These are phyloP conservation scores for Dillenia suffruticosa DNA, from an alignment of 164 flowering plant species.

Conservation along the genomic window DNA sequence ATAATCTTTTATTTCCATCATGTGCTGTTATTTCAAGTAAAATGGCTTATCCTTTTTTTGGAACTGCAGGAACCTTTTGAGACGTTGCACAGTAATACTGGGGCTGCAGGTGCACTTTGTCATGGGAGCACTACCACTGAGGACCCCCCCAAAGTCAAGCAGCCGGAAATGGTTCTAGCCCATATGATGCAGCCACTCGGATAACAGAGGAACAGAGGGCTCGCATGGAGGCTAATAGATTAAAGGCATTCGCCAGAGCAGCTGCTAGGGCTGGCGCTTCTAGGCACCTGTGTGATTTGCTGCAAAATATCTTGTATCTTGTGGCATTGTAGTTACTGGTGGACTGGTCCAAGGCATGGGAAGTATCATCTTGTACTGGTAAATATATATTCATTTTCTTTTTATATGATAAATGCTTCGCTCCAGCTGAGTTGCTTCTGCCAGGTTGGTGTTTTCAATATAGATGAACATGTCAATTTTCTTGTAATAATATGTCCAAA, in stretches of 20 bases:
- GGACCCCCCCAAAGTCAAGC: constrained; percentile 13
- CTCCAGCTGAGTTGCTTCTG: too few species aligned
- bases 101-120: constrained; percentile 9
- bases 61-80: constrained; percentile 31
- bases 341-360: too few species aligned
- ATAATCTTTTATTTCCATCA: too few species aligned
- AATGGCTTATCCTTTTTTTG: neutral
- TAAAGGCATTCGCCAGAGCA: constrained; percentile 70
- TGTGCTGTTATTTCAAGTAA: too few species aligned
- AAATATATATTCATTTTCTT: too few species aligned
- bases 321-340: too few species aligned
- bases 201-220: constrained; percentile 56
- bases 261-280: constrained; percentile 33
- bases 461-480: too few species aligned
- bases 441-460: too few species aligned
- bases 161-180: constrained; percentile 9
- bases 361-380: too few species aligned
- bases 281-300: constrained; percentile 10
- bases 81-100: constrained; percentile 3
- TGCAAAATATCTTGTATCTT: too few species aligned
- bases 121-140: constrained; percentile 3
- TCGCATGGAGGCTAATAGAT: constrained; percentile 61
- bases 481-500: too few species aligned
- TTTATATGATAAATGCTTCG: too few species aligned
- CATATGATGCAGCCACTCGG: constrained; percentile 8